These are phyloP conservation scores for Metrosideros polymorpha DNA, from an alignment of 441 rosid species.

Conservation along the genomic window DNA sequence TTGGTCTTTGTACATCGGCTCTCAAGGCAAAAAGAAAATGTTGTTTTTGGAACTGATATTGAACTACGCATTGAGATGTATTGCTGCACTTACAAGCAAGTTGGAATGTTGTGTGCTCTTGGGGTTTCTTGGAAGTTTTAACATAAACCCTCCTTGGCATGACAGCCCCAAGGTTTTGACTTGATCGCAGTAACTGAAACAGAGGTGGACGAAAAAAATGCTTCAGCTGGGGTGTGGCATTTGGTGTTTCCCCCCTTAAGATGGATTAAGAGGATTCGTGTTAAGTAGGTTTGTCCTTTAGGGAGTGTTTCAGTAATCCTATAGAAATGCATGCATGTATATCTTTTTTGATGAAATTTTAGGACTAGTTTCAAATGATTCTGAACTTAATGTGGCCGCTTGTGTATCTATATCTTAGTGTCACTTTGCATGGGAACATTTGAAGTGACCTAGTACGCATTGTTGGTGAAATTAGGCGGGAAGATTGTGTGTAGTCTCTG, in stretches of 20 bases:
- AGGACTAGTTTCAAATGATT: background rate
- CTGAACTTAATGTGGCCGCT: background rate
- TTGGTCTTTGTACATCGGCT: background rate
- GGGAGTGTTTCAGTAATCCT: background rate
- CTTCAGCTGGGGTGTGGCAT: background rate
- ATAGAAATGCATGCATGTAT: background rate
- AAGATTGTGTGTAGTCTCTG: background rate
- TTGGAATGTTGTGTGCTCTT: background rate
- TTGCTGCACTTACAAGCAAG: background rate
- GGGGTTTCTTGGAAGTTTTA: background rate
- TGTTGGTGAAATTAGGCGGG: background rate
- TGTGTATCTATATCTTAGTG: too few relatives aligned
- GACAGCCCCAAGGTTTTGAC: background rate
- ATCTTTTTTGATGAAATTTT: background rate
- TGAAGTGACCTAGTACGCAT: background rate
- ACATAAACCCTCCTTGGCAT: background rate
- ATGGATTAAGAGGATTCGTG: background rate
- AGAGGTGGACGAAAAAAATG: background rate
- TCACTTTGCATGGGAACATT: background rate
- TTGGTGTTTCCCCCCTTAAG: background rate
- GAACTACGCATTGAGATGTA: background rate
- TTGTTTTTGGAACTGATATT: background rate
- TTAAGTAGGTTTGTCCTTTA: background rate
- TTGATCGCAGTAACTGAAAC: background rate
- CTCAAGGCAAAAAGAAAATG: background rate